Percentiles rank a stretch among this genome's conserved stretches.
phyloP scores from a whole-genome alignment of 176 grass and related monocot genomes.

The Pontederia crassipes region DNA sequence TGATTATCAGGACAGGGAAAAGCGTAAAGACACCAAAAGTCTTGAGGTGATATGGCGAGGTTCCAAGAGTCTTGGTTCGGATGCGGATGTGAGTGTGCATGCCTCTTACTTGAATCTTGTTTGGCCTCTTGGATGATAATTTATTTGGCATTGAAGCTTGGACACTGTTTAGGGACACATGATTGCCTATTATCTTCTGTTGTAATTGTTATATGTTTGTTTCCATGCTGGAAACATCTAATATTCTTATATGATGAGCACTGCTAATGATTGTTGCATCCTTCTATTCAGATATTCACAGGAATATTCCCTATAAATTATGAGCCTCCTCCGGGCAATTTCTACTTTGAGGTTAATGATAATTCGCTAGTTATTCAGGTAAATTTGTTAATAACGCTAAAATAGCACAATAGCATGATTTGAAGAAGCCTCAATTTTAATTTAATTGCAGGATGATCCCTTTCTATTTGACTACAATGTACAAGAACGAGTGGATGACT shows the following conservation, averaged over 20 bases:
- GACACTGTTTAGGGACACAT: no score
- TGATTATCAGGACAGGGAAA: constrained; percentile 87
- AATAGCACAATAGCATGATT: background rate
- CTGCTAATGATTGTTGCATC: background rate
- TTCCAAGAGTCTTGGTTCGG: constrained; percentile 75
- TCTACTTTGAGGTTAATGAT: constrained; percentile 91
- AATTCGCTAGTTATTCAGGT: constrained; percentile 73
- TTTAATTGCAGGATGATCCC: constrained; percentile 49
- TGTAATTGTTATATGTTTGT: no score
- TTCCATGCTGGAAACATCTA: no score
- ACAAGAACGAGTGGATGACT: constrained; percentile 78
- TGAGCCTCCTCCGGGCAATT: constrained; percentile 84
- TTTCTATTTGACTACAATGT: constrained; percentile 96
- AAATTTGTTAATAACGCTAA: constrained; percentile 1
- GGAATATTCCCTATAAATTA: constrained; percentile 92
- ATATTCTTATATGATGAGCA: background rate
- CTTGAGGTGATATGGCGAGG: constrained; percentile 91
- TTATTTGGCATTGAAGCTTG: no score
- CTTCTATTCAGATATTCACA: constrained; percentile 67
- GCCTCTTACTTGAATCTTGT: background rate
- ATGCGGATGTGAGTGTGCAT: constrained; percentile 47
- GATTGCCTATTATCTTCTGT: no score
- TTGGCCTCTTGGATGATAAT: background rate
- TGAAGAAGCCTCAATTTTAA: no score
- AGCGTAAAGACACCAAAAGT: constrained; percentile 60